Conservation (phyloP, 257 asterid species). For the Lycium barbarum region DNA sequence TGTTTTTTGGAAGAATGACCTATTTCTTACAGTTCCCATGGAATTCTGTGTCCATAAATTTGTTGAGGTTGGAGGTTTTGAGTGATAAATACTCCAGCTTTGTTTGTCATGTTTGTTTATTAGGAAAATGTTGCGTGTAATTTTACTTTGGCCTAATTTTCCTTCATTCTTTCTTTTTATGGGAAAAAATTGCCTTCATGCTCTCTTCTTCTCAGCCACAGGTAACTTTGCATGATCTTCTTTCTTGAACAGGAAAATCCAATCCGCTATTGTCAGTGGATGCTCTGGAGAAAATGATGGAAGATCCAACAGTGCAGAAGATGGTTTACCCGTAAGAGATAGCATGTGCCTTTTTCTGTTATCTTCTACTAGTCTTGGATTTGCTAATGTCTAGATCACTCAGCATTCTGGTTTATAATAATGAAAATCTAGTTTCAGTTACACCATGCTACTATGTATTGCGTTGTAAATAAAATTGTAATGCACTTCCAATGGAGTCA, state of each 20-base stretch:
- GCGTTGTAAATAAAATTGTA: background rate
- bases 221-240: background rate
- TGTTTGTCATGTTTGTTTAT: slow-evolving; percentile 9
- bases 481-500: background rate
- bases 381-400: background rate
- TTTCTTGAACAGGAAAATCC: slow-evolving; percentile 52
- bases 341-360: slow-evolving; percentile 31
- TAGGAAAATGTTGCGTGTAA: background rate
- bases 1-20: background rate
- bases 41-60: background rate
- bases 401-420: background rate
- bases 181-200: background rate
- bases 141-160: background rate
- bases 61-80: slow-evolving; percentile 18
- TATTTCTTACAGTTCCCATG: slow-evolving; percentile 13
- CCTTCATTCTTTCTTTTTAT: background rate
- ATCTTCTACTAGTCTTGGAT: background rate
- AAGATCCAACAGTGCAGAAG: slow-evolving; percentile 94
- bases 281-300: slow-evolving; percentile 99
- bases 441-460: background rate
- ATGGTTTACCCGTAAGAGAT: slow-evolving; percentile 98
- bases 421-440: slow-evolving; percentile 11
- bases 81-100: background rate
- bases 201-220: background rate
- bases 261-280: slow-evolving; percentile 82